These are phyloP conservation scores for Heracleum sosnowskyi DNA, from an alignment of 129 eudicot species.

Conservation along the genomic window DNA sequence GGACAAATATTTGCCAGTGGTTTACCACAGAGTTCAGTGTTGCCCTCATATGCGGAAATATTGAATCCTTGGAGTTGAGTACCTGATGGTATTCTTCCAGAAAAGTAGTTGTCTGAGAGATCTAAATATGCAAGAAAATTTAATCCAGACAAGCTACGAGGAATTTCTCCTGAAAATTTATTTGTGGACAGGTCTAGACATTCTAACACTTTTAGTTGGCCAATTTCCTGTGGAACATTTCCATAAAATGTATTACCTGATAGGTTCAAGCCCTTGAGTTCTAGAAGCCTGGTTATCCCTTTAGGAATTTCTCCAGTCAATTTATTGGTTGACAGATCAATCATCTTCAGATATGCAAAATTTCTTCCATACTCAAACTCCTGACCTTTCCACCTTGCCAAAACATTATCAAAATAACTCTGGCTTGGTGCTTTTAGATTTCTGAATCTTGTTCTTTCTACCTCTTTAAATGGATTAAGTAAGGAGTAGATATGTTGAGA, in stretches of 20 bases:
- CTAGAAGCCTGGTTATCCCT: background rate
- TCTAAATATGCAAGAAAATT: background rate
- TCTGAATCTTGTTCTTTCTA: too few relatives aligned
- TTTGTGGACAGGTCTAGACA: background rate
- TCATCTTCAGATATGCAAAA: slow-evolving; percentile 3
- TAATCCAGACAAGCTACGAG: background rate
- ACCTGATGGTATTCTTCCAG: background rate
- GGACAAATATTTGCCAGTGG: background rate
- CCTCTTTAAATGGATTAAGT: too few relatives aligned
- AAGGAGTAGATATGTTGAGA: too few relatives aligned
- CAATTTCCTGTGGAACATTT: background rate
- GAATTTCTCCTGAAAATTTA: background rate
- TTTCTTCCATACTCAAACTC: too few relatives aligned
- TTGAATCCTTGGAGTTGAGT: background rate
- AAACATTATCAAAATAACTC: too few relatives aligned
- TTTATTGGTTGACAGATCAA: too few relatives aligned
- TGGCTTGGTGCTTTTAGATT: too few relatives aligned
- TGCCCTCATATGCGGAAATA: background rate
- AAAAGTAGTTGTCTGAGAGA: background rate
- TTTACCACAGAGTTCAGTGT: background rate
- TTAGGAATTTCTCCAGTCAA: too few relatives aligned
- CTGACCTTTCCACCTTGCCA: too few relatives aligned
- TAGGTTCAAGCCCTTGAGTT: background rate
- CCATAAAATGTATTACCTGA: background rate
- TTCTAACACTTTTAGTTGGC: background rate